Conservation (phyloP, 331 rosid genomes). For the Telfairia occidentalis region DNA sequence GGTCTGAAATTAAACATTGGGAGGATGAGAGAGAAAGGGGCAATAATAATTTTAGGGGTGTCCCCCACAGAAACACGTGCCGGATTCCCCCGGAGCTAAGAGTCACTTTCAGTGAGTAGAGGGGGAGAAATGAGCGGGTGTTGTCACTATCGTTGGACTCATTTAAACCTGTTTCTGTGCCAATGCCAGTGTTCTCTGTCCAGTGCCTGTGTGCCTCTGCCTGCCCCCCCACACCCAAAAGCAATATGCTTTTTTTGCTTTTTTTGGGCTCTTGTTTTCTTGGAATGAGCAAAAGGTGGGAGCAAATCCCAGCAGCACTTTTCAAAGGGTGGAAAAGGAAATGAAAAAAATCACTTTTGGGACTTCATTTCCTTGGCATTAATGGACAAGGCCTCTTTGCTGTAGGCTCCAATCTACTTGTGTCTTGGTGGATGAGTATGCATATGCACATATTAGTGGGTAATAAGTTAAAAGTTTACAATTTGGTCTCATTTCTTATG, state of each 20-base stretch:
- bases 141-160: slow-evolving; percentile 43
- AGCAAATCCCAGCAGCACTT: not conserved
- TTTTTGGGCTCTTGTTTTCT: not conserved
- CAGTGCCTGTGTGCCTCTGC: not conserved
- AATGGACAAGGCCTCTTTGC: no score
- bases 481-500: not conserved
- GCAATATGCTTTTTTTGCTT: not conserved
- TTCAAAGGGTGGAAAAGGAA: not conserved
- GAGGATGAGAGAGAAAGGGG: not conserved
- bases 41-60: slow-evolving; percentile 39
- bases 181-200: not conserved
- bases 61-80: slow-evolving; percentile 76
- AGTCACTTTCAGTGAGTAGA: slow-evolving; percentile 28
- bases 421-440: no score
- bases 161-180: not conserved
- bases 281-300: not conserved
- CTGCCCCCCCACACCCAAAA: not conserved
- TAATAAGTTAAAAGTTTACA: not conserved
- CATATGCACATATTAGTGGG: no score
- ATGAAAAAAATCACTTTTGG: not conserved
- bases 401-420: no score
- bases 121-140: slow-evolving; percentile 17
- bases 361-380: not conserved
- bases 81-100: slow-evolving; percentile 49
- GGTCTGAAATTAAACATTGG: not conserved